These are phyloP conservation scores for Paraphaeosphaeria minitans DNA, from an alignment of 2,329 filamentous ascomycete genomes.

Conservation along the genomic window DNA sequence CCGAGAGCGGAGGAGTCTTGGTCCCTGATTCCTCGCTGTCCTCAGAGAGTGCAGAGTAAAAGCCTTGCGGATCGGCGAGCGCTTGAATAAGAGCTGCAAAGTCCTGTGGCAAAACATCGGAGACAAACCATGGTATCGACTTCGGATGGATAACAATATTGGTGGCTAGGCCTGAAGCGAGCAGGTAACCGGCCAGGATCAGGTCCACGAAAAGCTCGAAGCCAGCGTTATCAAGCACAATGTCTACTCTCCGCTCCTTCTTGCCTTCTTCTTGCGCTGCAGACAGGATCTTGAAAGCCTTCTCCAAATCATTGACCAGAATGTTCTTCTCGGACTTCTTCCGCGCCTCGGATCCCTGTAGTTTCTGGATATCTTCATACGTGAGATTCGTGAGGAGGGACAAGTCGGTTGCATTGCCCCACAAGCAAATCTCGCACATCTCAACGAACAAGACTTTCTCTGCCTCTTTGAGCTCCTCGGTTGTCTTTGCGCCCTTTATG, in stretches of 20 bases:
- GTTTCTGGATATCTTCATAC: slow-evolving; percentile 95
- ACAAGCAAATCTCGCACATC: slow-evolving; percentile 95
- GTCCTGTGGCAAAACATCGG: slow-evolving; percentile 86
- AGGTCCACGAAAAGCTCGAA: slow-evolving; percentile 98
- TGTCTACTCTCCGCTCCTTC: slow-evolving; percentile 78
- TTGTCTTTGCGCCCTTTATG: slow-evolving; percentile 49
- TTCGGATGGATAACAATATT: slow-evolving; percentile 90
- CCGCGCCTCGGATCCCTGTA: slow-evolving; percentile 86
- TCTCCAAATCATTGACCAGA: slow-evolving; percentile 79
- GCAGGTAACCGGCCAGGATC: slow-evolving; percentile 85
- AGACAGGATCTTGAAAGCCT: slow-evolving; percentile 71
- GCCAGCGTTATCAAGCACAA: slow-evolving; percentile 95
- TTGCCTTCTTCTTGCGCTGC: slow-evolving; percentile 67
- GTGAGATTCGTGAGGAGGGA: slow-evolving; percentile 87
- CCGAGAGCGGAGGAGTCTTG: slow-evolving; percentile 65
- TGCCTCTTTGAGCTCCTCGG: slow-evolving; percentile 64
- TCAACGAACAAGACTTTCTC: slow-evolving; percentile 83
- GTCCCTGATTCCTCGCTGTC: slow-evolving; percentile 63
- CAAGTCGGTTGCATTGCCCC: slow-evolving; percentile 95
- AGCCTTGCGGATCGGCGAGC: slow-evolving; percentile 74
- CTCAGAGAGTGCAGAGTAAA: slow-evolving; percentile 77
- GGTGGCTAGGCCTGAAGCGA: slow-evolving; percentile 84
- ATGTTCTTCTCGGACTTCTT: slow-evolving; percentile 92
- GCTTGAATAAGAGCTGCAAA: slow-evolving; percentile 82
- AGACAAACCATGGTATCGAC: slow-evolving; percentile 97